These are phyloP conservation scores for Paraphaeosphaeria sporulosa DNA, from an alignment of 2,329 filamentous ascomycete genomes.

Conservation along the genomic window DNA sequence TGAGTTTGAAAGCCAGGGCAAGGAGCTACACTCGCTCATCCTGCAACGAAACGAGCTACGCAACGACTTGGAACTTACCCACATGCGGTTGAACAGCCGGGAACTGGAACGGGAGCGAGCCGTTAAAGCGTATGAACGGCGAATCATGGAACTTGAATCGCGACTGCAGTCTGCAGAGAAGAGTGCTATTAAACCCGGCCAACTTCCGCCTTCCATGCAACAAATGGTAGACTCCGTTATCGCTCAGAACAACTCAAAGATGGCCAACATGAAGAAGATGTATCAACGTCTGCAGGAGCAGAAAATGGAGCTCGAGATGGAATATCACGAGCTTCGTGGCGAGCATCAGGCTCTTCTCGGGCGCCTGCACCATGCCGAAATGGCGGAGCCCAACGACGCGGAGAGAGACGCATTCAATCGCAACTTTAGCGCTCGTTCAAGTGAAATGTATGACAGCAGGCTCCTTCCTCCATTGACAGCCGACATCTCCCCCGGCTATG, in stretches of 20 bases:
- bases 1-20: slow-evolving; percentile 38
- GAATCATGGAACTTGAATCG: slow-evolving; percentile 57
- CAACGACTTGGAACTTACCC: slow-evolving; percentile 65
- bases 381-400: slow-evolving; percentile 17
- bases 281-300: slow-evolving; percentile 60
- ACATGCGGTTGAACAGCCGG: slow-evolving; percentile 63
- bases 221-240: slow-evolving; percentile 59
- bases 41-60: slow-evolving; percentile 67
- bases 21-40: slow-evolving; percentile 61
- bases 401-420: slow-evolving; percentile 31
- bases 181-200: slow-evolving; percentile 36
- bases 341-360: slow-evolving; percentile 40
- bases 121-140: slow-evolving; percentile 57
- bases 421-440: slow-evolving; percentile 36
- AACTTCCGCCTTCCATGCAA: slow-evolving; percentile 51
- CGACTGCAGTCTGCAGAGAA: slow-evolving; percentile 36
- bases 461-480: slow-evolving; percentile 36
- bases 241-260: slow-evolving; percentile 55
- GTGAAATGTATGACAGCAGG: slow-evolving; percentile 29
- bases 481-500: slow-evolving; percentile 35
- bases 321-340: slow-evolving; percentile 51
- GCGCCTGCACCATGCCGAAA: slow-evolving; percentile 32
- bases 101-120: slow-evolving; percentile 60
- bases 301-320: slow-evolving; percentile 60
- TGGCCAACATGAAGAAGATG: slow-evolving; percentile 60